Evolutionary conservation across 176 grass and related monocot species (phyloP), one percentile per base, ranked within the genome.

Genomic region (Elymus sibiricus): DNA sequence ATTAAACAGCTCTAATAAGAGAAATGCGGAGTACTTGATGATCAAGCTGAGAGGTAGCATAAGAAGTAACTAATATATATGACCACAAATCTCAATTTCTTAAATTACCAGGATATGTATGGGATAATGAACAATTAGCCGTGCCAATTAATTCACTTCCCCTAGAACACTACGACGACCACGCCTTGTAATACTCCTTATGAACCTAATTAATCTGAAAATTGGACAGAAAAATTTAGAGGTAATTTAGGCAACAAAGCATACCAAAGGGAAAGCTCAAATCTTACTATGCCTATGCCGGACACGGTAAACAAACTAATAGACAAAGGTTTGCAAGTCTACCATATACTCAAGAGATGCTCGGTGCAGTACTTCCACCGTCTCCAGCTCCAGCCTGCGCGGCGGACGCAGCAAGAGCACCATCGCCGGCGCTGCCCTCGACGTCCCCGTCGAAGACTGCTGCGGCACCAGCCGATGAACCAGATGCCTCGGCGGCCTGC

Each of bases 281-380:
- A 92, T 88, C 79, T 82, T 87, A 62, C 17, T 73, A 82, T 69
- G 71, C 42, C 71, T 47, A 49, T 49, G 71, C 28, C 34, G 61
- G 37, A 62, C 11, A 47, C 3, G 63, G 47, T 53, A 61, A 72
- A 68, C 61, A 77, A 82, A 82, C 75, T 67, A 44, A 82, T 82
- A 55, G 65, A 58, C 62, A 82, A 82, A 87, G 87, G 79, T 87
- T 74, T 85, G 76, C 26, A 55, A 64, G 84, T 77, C 66, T 89
- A 92, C 85, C 90, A 47, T 88, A 62, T 86, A 86, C 88, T 89
- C 82, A 75, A 38, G 92, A 59, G 53, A 56, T 51, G 76, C 74
- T 53, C 55, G 88, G 64, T 81, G 85, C 76, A 70, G 79, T 38
- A 17, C 64, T 47, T 40, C 70, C 44, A 35, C 77, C 72, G 70